These are phyloP conservation scores for Amylocystis lapponica DNA, from an alignment of 768 basidiomycete species.

Conservation along the genomic window DNA sequence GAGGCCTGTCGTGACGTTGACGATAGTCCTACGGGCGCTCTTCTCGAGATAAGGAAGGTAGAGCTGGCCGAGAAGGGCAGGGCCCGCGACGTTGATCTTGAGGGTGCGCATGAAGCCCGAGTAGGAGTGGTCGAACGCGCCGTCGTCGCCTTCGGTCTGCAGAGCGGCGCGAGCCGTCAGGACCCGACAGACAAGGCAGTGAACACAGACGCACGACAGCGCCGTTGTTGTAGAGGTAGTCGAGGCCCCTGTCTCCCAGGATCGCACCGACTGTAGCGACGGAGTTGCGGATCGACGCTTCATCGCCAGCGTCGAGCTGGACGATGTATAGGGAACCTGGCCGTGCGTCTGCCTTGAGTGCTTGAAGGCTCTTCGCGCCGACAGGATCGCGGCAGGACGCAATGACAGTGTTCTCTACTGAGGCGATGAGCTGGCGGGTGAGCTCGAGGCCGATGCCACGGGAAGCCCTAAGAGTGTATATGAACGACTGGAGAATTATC, in stretches of 20 bases:
- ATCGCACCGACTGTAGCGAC: constrained; percentile 16
- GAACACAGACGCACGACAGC: constrained; percentile 22
- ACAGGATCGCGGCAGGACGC: constrained; percentile 25
- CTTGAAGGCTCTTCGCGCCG: constrained; percentile 14
- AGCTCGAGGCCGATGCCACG: constrained; percentile 28
- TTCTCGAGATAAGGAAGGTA: constrained; percentile 31
- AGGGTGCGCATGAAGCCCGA: background rate
- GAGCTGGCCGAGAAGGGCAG: constrained; percentile 25
- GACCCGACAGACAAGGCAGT: background rate
- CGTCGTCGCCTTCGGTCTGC: constrained; percentile 17
- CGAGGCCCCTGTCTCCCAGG: constrained; percentile 25
- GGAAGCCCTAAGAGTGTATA: constrained; percentile 15
- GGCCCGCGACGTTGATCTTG: constrained; percentile 3
- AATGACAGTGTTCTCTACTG: constrained; percentile 20
- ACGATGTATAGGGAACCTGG: constrained; percentile 30
- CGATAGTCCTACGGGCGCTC: constrained; percentile 27
- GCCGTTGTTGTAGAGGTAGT: constrained; percentile 37
- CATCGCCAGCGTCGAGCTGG: constrained; percentile 24
- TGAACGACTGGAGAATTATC: background rate
- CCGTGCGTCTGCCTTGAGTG: constrained; percentile 16
- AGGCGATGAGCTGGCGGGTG: constrained; percentile 17
- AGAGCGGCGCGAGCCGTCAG: background rate
- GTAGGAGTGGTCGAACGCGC: constrained; percentile 20
- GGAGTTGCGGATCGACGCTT: constrained; percentile 21
- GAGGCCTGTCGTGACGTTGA: constrained; percentile 29